Conservation (phyloP, 2,329 filamentous ascomycete genomes). For the Verticillium nubilum region DNA sequence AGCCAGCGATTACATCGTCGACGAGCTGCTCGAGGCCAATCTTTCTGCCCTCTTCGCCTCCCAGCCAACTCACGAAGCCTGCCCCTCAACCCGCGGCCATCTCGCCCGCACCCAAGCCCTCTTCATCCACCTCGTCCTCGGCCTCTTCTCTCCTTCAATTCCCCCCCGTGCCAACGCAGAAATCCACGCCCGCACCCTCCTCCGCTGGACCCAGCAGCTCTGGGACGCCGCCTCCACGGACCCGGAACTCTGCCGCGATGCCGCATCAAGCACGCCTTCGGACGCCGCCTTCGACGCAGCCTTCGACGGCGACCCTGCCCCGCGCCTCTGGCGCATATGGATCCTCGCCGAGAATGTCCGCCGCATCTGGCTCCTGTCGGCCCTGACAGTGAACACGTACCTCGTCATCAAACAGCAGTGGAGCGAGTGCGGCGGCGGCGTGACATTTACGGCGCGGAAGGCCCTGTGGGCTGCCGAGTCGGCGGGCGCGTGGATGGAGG, state of each 20-base stretch:
- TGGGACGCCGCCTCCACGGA: constrained; percentile 10
- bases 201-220: constrained; percentile 10
- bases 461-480: constrained; percentile 21
- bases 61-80: not conserved
- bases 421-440: constrained; percentile 13
- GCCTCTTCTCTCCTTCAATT: constrained; percentile 17
- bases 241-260: not conserved
- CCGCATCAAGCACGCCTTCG: not conserved
- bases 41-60: not conserved
- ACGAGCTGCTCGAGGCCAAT: not conserved
- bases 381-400: constrained; percentile 14
- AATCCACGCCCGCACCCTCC: constrained; percentile 9
- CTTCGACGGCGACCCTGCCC: constrained; percentile 7
- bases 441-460: constrained; percentile 17
- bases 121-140: constrained; percentile 15
- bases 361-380: constrained; percentile 14
- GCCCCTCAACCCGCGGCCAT: constrained; percentile 8
- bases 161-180: constrained; percentile 15
- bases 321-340: constrained; percentile 22
- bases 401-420: constrained; percentile 12
- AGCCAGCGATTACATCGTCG: not conserved
- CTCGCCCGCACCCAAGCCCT: constrained; percentile 17
- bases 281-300: constrained; percentile 3
- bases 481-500: constrained; percentile 16
- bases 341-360: constrained; percentile 22